Evolutionary conservation across 257 asterid genomes (phyloP), one percentile per base, ranked within the genome.

Genomic region (Solanum peruvianum): DNA sequence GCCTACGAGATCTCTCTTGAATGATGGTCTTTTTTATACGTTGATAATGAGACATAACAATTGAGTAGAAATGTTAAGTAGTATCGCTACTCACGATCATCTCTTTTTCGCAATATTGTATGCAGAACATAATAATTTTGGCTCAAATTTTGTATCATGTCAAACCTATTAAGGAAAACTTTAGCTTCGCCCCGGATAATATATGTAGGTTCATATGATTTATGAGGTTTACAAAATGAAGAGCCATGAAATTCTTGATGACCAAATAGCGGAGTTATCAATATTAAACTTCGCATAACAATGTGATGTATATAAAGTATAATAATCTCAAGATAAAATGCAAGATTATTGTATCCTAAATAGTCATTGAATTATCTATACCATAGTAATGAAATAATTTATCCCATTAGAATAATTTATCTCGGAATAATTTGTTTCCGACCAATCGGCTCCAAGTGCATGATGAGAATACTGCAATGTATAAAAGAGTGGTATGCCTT

Each of bases 1-100:
- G n/a, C n/a, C 10, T 58, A 20, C 25, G 10, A 20, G 2, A 20
- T 58, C 0, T 58, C 27, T 58, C 2, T 56, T 56, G 9, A 49
- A 49, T 7, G 0, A 49, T 52, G 66, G 13, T 56, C 0, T 56
- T 18, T 56, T 56, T 56, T 56, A 2, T 56, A 0, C 20, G 5
- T 56, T 56, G 11, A 56, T 56, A 20, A 0, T 0, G 1, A 56
- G 64, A 56, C 11, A 56, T 18, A 18, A 56, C 64, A 56, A 7
- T 56, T 56, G n/a, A 18, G 64, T 56, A 56, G 25, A 56, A 56
- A 56, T 56, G 64, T 7, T 7, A 56, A 20, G 64, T n/a, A 7
- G 11, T 20, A 21, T 21, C 23, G 12, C 66, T 58, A 58, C 66
- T 58, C 27, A 8, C 27, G 23, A 58, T 20, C 13, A 58, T 21